Base-by-base conservation (phyloP, 2,329 filamentous ascomycete species). In the Trichoderma brevicompactum region DNA sequence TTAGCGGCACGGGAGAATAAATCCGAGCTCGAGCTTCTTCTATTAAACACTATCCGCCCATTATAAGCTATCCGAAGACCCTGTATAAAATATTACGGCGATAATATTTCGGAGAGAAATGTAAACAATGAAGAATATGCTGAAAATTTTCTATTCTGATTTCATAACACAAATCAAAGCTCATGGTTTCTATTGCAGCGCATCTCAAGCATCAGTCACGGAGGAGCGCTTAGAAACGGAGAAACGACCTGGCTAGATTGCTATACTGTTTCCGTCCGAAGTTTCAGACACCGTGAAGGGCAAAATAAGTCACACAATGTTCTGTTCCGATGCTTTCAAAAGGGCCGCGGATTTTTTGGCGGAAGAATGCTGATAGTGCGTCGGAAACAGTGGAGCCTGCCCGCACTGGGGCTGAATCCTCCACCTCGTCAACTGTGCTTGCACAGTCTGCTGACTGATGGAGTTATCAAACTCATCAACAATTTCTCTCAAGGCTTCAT, bases 311-410 rank as follows among this genome's bases (percentile, higher is more conserved):
- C 7, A 34, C 15, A 43, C 41, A 36, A 56, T 28, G 2, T 32
- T 5, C 7, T 32, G 19, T 60, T 50, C 56, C 40, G 59, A 15
- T 19, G 17, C 48, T 9, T 41, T 28, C 10, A 44, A 48, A 41
- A 34, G 9, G 7, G 59, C 40, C 17, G 59, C 17, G 49, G 49
- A 28, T 28, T 44, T 38, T 28, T 53, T 43, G 17, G 49, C 59
- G 59, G 49, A 46, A 63, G 49, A 46, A 54, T 3, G 7, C 9
- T 23, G 10, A 63, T 53, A 53, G 49, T 63, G 60, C 50, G 49
- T 38, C 60, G 60, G 60, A 63, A 63, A 63, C 60, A 54, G 60
- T 63, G 49, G 40, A 63, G 40, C 38, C 32, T 54, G 60, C 60
- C 59, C 59, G 59, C 59, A 62, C 48, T 60, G 38, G 34, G 38